phyloP scores from a whole-genome alignment of 306 rosid species.

The Geum urbanum region DNA sequence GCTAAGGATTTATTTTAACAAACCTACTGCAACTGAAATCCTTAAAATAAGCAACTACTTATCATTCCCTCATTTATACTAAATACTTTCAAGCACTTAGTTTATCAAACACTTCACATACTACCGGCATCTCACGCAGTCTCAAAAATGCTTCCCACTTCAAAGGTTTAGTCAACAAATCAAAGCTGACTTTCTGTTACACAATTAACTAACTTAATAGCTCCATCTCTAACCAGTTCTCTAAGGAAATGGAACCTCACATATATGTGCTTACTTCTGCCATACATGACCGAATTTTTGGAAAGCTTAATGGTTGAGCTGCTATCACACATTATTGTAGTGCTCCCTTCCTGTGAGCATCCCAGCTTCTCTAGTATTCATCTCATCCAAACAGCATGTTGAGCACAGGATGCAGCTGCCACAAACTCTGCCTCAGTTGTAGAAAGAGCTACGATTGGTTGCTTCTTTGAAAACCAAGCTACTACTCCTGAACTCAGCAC shows the following conservation, averaged over 20 bases:
- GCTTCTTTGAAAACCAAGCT: background rate
- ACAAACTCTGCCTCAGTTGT: background rate
- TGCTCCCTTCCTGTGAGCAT: background rate
- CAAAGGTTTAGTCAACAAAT: background rate
- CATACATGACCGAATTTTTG: background rate
- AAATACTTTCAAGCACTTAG: background rate
- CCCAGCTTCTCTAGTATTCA: background rate
- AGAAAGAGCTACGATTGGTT: background rate
- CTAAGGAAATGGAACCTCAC: background rate
- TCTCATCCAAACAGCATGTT: background rate
- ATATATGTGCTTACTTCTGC: background rate
- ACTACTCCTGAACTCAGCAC: background rate
- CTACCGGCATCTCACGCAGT: background rate
- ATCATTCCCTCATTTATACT: background rate
- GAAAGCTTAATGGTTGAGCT: background rate
- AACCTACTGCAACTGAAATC: background rate
- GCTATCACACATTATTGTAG: background rate
- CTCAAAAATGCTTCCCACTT: background rate
- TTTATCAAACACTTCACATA: background rate
- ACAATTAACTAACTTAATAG: background rate
- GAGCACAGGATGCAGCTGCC: background rate
- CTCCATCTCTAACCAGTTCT: background rate
- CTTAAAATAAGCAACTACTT: background rate
- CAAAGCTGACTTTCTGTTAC: background rate
- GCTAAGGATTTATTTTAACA: background rate